phyloP scores from a whole-genome alignment of 73 alveolate species.

The Durusdinium trenchii region DNA sequence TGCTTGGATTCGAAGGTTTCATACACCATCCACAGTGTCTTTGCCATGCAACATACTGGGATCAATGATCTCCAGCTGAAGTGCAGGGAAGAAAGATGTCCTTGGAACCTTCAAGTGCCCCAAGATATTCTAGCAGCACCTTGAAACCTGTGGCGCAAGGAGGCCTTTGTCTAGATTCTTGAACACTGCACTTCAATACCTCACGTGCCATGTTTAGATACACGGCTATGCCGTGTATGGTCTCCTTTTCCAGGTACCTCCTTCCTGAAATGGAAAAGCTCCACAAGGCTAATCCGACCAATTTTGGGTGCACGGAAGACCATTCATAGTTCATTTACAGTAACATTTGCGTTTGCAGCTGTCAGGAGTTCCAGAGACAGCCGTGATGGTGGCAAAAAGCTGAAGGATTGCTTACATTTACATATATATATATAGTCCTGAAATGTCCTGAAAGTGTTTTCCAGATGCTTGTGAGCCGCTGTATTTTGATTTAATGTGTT shows the following conservation, averaged over 20 bases:
- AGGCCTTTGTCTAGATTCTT: background rate
- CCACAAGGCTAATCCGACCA: constrained; percentile 1
- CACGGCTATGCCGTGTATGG: background rate
- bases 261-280: constrained; percentile 62
- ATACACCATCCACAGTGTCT: background rate
- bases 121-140: background rate
- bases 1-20: background rate
- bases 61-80: background rate
- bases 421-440: no score
- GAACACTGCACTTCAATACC: background rate
- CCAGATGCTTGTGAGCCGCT: no score
- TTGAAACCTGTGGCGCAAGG: background rate
- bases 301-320: background rate
- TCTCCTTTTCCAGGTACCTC: constrained; percentile 32
- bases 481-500: no score
- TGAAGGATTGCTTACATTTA: no score
- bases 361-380: no score
- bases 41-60: background rate
- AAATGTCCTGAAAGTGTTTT: no score
- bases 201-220: background rate
- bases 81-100: constrained; percentile 12
- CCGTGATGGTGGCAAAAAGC: no score
- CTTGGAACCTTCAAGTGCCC: constrained; percentile 46
- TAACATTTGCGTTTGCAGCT: no score
- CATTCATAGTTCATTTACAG: no score